Conservation (phyloP, 352 stramenopile species). For the Pythium rishiriense region DNA sequence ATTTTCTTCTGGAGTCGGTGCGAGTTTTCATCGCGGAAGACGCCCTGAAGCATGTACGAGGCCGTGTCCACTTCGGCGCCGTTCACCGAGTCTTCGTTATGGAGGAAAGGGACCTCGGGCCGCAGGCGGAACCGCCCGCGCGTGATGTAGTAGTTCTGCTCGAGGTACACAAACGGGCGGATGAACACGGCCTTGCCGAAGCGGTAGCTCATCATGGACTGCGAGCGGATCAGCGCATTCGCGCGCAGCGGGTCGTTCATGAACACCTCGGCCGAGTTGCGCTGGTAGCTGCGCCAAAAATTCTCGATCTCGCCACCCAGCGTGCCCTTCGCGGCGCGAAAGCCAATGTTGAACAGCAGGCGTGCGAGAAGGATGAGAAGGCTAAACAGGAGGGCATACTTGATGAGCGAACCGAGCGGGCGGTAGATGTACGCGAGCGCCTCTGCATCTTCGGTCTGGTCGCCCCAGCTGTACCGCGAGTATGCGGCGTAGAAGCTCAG, state of each 20-base stretch:
- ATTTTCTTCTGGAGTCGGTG: conserved; percentile 3
- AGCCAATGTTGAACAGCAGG: conserved; percentile 13
- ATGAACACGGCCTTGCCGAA: conserved; percentile 29
- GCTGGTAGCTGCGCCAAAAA: conserved; percentile 29
- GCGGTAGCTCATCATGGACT: conserved; percentile 28
- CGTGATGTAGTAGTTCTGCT: too few species aligned
- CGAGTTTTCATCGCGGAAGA: conserved; percentile 18
- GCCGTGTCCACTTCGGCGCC: conserved; percentile 5
- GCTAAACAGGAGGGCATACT: conserved; percentile 21
- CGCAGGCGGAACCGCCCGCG: not conserved
- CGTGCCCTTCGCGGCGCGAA: conserved; percentile 8
- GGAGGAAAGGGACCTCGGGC: not conserved
- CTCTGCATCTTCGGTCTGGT: conserved; percentile 16
- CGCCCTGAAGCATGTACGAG: conserved; percentile 12
- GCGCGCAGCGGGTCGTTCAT: conserved; percentile 29
- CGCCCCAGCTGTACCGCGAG: conserved; percentile 28
- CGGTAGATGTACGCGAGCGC: conserved; percentile 20
- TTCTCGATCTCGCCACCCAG: conserved; percentile 18
- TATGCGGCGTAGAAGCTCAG: conserved; percentile 27
- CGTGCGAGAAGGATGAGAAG: conserved; percentile 11
- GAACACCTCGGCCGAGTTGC: conserved; percentile 33
- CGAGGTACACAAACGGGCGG: conserved; percentile 4
- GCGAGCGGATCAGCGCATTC: conserved; percentile 28
- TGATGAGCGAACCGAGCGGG: conserved; percentile 21
- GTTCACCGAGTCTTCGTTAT: conserved; percentile 9